These are phyloP conservation scores for Gaertneriomyces semiglobifer DNA, from an alignment of 192 early-diverging fungal species.

Conservation along the genomic window DNA sequence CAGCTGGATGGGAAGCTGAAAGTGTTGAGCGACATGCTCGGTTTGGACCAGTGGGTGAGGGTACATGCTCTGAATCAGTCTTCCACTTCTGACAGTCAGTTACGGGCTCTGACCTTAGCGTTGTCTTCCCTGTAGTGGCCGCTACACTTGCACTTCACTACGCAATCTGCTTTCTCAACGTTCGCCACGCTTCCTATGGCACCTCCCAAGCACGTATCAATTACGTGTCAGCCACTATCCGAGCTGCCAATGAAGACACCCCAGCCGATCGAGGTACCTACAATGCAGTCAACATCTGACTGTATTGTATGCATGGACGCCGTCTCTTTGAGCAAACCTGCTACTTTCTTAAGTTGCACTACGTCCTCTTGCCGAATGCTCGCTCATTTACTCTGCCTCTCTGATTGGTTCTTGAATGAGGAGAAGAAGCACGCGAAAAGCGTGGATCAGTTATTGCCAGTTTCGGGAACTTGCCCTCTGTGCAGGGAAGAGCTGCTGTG, in stretches of 20 bases:
- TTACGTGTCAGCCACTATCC: not conserved
- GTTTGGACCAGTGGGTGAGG: conserved; percentile 31
- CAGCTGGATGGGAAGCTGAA: conserved; percentile 30
- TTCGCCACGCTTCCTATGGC: conserved; percentile 20
- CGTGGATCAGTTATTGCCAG: conserved; percentile 35
- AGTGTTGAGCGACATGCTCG: conserved; percentile 37
- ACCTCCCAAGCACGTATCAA: conserved; percentile 8
- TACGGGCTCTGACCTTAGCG: not conserved
- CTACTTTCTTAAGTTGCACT: conserved; percentile 18
- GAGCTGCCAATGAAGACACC: not conserved
- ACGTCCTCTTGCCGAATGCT: conserved; percentile 25
- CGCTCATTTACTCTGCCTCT: conserved; percentile 38
- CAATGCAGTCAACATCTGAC: not conserved
- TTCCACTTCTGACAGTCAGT: conserved; percentile 14
- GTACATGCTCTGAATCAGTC: conserved; percentile 7
- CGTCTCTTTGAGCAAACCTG: not conserved
- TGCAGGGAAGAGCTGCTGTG: conserved; percentile 33
- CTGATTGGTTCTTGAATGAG: conserved; percentile 31
- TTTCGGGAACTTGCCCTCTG: conserved; percentile 34
- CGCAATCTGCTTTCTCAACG: not conserved
- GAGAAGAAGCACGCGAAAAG: conserved; percentile 7
- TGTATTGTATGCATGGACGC: conserved; percentile 13
- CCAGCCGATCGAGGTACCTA: too few relatives aligned
- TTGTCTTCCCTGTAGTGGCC: not conserved
- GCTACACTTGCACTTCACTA: conserved; percentile 17